Conservation (phyloP, 2,329 filamentous ascomycete genomes). For the Clonostachys chloroleuca region DNA sequence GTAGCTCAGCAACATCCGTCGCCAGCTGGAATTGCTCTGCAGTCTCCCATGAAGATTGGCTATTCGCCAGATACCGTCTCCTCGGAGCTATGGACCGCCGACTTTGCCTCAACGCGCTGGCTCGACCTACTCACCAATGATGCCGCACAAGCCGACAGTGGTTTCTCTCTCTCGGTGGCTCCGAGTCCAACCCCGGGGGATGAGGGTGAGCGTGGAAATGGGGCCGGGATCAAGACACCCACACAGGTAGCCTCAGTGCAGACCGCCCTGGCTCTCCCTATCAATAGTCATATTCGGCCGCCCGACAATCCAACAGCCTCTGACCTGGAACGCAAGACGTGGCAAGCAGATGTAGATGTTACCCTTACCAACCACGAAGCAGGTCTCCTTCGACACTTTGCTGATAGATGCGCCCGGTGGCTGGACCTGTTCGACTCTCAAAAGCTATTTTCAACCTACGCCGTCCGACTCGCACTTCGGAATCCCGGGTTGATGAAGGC, state of each 20-base stretch:
- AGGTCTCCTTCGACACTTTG: slow-evolving; percentile 18
- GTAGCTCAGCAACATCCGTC: neutral
- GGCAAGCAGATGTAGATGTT: slow-evolving; percentile 11
- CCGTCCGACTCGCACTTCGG: slow-evolving; percentile 13
- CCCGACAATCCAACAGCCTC: neutral
- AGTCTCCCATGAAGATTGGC: neutral
- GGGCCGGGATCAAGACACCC: neutral
- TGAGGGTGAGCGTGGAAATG: neutral
- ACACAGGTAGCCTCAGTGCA: neutral
- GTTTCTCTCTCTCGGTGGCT: slow-evolving; percentile 13
- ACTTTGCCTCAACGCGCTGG: slow-evolving; percentile 12
- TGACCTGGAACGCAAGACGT: slow-evolving; percentile 11
- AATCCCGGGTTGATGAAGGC: slow-evolving; percentile 52
- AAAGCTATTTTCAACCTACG: slow-evolving; percentile 6
- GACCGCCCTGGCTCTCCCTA: slow-evolving; percentile 1
- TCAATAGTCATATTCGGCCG: neutral
- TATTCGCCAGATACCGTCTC: slow-evolving; percentile 1
- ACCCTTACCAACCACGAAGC: slow-evolving; percentile 10
- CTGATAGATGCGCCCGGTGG: slow-evolving; percentile 11
- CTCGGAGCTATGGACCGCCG: slow-evolving; percentile 13
- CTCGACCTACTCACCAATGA: slow-evolving; percentile 8
- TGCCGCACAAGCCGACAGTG: slow-evolving; percentile 16
- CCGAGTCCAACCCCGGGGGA: slow-evolving; percentile 10
- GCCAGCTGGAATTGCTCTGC: neutral
- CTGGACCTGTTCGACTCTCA: slow-evolving; percentile 7